These are phyloP conservation scores for Emmonsiellopsis sp. DNA, from an alignment of 2,329 filamentous ascomycete species.

Conservation along the genomic window DNA sequence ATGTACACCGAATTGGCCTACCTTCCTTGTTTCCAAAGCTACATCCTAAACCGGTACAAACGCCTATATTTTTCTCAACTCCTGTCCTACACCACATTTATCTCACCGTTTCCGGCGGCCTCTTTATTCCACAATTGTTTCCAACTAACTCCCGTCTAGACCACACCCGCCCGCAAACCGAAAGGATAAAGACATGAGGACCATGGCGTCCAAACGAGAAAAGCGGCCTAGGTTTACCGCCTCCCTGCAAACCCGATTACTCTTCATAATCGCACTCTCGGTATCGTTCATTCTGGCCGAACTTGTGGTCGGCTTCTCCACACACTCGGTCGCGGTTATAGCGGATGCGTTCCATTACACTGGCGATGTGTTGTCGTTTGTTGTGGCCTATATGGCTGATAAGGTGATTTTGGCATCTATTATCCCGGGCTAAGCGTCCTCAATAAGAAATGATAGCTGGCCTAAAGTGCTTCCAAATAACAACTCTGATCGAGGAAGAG, in stretches of 20 bases:
- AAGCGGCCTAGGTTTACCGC: background rate
- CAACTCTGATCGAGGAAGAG: too few species aligned
- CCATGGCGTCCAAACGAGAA: background rate
- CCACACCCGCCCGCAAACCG: too few species aligned
- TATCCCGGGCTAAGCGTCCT: background rate
- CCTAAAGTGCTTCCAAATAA: background rate
- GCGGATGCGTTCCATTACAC: conserved; percentile 75
- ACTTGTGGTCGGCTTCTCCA: conserved; percentile 54
- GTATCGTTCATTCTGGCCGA: conserved; percentile 8
- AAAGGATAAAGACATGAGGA: background rate
- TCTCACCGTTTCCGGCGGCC: too few species aligned
- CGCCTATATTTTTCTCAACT: too few species aligned
- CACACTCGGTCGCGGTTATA: conserved; percentile 60
- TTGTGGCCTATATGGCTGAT: conserved; percentile 9
- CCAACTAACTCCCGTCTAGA: background rate
- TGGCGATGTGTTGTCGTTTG: conserved; percentile 20
- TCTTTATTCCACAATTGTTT: too few species aligned
- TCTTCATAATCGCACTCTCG: conserved; percentile 10
- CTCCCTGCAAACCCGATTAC: conserved; percentile 7
- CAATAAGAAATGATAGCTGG: background rate
- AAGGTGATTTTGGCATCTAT: conserved; percentile 4
- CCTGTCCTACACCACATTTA: too few species aligned
- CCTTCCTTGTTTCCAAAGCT: too few species aligned
- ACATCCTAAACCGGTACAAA: too few species aligned
- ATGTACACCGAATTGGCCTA: too few species aligned